Percentiles rank a stretch among this genome's conserved stretches.
phyloP scores from a whole-genome alignment of 2,329 filamentous ascomycete genomes.

The Alternaria sp. region DNA sequence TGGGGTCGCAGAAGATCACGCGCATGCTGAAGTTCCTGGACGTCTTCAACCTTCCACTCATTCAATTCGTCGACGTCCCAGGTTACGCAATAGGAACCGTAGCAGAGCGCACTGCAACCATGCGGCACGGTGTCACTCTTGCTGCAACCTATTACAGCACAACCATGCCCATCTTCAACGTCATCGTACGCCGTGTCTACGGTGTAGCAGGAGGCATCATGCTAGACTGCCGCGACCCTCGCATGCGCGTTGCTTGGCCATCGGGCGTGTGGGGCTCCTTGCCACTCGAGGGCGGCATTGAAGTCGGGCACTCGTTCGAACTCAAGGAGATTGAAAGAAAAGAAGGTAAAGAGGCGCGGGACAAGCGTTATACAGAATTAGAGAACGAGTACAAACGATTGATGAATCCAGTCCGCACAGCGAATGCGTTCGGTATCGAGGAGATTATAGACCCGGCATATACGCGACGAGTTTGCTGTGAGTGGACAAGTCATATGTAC shows the following conservation, averaged over 20 bases:
- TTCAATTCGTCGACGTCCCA: conserved; percentile 70
- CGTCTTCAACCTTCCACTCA: conserved; percentile 69
- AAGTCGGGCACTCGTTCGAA: conserved; percentile 69
- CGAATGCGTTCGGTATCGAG: conserved; percentile 69
- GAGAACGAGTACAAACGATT: conserved; percentile 67
- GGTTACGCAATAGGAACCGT: conserved; percentile 70
- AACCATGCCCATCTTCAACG: conserved; percentile 68
- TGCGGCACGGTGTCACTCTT: conserved; percentile 70
- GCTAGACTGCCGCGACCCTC: conserved; percentile 68
- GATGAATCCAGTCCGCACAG: conserved; percentile 71
- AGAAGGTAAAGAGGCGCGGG: conserved; percentile 57
- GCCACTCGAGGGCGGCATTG: conserved; percentile 70
- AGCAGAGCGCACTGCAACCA: conserved; percentile 69
- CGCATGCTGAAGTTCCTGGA: conserved; percentile 70
- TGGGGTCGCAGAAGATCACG: conserved; percentile 68
- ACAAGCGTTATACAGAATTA: conserved; percentile 63
- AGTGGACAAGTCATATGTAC: conserved; percentile 66
- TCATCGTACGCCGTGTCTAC: conserved; percentile 68
- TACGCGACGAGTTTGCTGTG: conserved; percentile 63
- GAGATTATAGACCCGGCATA: conserved; percentile 71
- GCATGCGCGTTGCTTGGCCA: conserved; percentile 70
- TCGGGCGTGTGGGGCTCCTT: conserved; percentile 69
- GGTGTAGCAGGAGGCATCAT: conserved; percentile 72
- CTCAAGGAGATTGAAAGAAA: conserved; percentile 63
- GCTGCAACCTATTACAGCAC: conserved; percentile 69